Percentiles rank a stretch among this genome's conserved stretches.
These are phyloP conservation scores for Hyphopichia buzzinii DNA, from an alignment of 1,139 yeast species.

Conservation along the genomic window DNA sequence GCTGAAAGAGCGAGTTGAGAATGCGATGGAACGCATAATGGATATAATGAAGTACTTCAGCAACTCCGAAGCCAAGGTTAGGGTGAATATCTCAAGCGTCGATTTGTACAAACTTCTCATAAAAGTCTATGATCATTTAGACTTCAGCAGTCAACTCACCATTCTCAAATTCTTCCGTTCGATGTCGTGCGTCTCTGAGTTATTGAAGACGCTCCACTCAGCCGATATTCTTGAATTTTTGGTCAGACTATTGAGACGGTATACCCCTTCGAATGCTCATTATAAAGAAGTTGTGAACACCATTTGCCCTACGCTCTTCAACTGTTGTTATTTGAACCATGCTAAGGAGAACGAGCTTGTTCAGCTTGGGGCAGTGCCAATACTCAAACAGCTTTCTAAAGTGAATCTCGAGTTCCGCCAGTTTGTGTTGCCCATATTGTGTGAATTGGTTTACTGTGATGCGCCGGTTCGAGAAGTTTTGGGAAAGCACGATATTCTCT, in stretches of 20 bases:
- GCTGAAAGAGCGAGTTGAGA: conserved; percentile 21
- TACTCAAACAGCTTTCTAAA: conserved; percentile 44
- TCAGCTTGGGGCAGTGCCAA: conserved; percentile 51
- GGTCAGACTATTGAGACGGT: conserved; percentile 26
- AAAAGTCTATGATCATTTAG: conserved; percentile 34
- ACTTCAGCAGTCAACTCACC: conserved; percentile 30
- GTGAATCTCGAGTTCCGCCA: conserved; percentile 56
- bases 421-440: conserved; percentile 59
- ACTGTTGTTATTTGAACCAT: conserved; percentile 58
- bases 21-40: conserved; percentile 35
- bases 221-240: conserved; percentile 46
- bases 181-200: conserved; percentile 39
- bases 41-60: conserved; percentile 41
- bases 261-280: conserved; percentile 24
- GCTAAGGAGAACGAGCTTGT: conserved; percentile 53
- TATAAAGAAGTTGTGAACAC: conserved; percentile 44
- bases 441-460: conserved; percentile 59
- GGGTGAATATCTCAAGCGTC: conserved; percentile 37
- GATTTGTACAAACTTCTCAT: conserved; percentile 47
- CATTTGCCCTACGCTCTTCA: conserved; percentile 47
- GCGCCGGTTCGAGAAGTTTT: conserved; percentile 36
- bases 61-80: conserved; percentile 43
- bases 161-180: conserved; percentile 44
- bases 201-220: conserved; percentile 31
- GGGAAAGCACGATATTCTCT: conserved; percentile 40